Conservation (phyloP, 306 rosid species). For the Morella rubra region DNA sequence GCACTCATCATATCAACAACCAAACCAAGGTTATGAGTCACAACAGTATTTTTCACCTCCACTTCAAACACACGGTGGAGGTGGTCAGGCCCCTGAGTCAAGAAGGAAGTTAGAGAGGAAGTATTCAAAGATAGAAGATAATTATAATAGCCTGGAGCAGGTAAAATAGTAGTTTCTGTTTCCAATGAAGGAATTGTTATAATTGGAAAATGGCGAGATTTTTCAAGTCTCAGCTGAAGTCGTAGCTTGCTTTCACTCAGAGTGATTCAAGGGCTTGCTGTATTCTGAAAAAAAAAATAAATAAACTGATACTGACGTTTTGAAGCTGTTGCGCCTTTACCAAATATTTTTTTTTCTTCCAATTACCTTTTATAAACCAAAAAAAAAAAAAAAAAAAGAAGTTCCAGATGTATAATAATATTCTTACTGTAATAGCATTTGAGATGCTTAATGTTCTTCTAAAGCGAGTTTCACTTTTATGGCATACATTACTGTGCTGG, state of each 20-base stretch:
- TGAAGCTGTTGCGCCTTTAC: background rate
- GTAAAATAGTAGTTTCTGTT: constrained; percentile 30
- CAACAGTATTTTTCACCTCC: constrained; percentile 43
- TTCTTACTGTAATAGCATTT: background rate
- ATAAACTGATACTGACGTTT: no score
- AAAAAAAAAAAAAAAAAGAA: no score
- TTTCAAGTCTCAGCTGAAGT: background rate
- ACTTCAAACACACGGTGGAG: constrained; percentile 44
- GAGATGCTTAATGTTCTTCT: background rate
- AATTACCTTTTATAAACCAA: no score
- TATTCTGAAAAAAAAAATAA: background rate
- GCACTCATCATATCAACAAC: constrained; percentile 47
- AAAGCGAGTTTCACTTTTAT: background rate
- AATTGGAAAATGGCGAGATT: background rate
- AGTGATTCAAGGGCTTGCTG: background rate
- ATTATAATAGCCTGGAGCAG: constrained; percentile 71
- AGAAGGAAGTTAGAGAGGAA: constrained; percentile 49
- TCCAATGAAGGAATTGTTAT: constrained; percentile 17
- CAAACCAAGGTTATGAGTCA: constrained; percentile 40
- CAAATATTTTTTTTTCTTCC: no score
- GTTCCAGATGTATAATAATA: background rate
- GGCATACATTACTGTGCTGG: background rate
- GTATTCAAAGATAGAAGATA: constrained; percentile 71
- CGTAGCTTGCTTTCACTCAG: background rate
- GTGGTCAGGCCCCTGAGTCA: constrained; percentile 39